These are phyloP conservation scores for Macrolepiota dolichaula DNA, from an alignment of 768 basidiomycete genomes.

Conservation along the genomic window DNA sequence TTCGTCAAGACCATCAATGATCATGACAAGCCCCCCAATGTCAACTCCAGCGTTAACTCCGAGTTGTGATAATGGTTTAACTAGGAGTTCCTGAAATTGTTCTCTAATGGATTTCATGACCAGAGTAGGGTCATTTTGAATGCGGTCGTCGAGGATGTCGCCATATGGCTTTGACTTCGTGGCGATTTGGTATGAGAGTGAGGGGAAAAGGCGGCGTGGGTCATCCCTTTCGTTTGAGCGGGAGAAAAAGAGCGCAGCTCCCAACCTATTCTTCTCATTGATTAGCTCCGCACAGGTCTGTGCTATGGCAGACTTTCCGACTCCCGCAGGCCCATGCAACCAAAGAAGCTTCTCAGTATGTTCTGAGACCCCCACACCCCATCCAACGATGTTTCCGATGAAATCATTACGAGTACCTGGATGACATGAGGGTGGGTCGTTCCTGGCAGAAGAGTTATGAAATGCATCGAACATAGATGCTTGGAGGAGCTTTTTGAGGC, in stretches of 20 bases:
- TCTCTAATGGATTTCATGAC: neutral
- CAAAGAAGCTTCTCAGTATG: neutral
- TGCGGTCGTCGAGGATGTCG: neutral
- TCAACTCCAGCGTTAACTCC: neutral
- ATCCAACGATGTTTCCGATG: neutral
- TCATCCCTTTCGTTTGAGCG: neutral
- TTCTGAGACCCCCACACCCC: neutral
- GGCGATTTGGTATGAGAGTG: neutral
- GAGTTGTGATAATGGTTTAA: neutral
- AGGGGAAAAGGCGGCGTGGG: neutral
- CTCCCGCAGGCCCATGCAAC: conserved; percentile 1
- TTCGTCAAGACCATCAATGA: conserved; percentile 13
- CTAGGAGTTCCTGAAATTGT: neutral
- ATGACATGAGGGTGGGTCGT: neutral
- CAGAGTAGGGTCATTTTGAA: neutral
- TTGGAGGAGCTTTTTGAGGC: neutral
- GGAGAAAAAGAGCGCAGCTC: conserved; percentile 4
- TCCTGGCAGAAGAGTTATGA: neutral
- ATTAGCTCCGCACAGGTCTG: neutral
- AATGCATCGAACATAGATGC: neutral
- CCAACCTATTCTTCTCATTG: neutral
- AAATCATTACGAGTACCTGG: neutral
- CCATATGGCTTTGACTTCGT: neutral
- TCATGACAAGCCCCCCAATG: neutral
- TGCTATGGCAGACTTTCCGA: neutral